Evolutionary conservation across 768 basidiomycete species (phyloP).

Genomic region (Crepidotus variabilis): DNA sequence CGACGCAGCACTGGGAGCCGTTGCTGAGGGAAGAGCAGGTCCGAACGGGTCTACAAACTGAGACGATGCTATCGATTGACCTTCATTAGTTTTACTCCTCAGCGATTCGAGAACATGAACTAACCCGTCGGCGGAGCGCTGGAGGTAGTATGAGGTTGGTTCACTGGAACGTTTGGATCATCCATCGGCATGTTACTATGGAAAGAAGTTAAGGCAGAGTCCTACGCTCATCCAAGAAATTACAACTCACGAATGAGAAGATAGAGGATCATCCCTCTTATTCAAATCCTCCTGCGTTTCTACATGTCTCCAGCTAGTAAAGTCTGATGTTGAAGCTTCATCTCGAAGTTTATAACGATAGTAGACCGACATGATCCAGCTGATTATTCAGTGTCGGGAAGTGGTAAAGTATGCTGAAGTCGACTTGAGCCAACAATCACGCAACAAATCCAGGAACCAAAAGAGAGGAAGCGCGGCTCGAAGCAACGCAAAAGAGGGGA

Average conservation of each 20-base stretch:
- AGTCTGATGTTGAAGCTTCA: neutral
- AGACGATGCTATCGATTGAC: no score
- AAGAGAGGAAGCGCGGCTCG: neutral
- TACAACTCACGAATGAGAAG: neutral
- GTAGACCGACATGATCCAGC: neutral
- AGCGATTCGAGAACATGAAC: no score
- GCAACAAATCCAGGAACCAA: neutral
- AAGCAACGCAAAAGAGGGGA: neutral
- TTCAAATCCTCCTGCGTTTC: neutral
- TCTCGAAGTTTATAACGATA: neutral
- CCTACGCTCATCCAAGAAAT: neutral
- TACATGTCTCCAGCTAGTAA: neutral
- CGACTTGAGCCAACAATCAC: neutral
- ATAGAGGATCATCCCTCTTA: neutral
- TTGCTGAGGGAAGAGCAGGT: neutral
- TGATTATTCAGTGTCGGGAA: neutral
- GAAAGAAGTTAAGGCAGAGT: no score
- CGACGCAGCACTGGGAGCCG: neutral
- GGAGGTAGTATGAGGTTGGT: no score
- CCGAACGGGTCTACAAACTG: neutral
- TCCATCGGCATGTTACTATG: no score
- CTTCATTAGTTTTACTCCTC: no score
- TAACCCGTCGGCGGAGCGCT: no score
- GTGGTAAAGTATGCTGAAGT: neutral
- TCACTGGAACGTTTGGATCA: no score